phyloP scores from a whole-genome alignment of 257 asterid genomes.

The Rubia yunnanensis region DNA sequence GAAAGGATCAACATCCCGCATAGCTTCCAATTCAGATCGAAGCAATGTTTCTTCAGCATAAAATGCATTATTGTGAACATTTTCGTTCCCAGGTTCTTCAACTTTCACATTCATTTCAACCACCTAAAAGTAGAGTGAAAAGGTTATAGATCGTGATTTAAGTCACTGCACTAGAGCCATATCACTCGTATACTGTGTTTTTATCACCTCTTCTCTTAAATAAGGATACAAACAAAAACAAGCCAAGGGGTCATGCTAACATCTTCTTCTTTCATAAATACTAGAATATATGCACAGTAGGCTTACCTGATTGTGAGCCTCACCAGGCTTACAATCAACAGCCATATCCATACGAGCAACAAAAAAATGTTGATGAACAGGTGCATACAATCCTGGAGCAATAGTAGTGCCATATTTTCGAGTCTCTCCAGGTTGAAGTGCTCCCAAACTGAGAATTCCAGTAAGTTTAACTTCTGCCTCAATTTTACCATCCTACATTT shows the following conservation, averaged over 20 bases:
- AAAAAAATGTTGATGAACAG: constrained; percentile 95
- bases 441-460: constrained; percentile 46
- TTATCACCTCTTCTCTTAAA: neutral
- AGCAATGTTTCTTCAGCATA: constrained; percentile 32
- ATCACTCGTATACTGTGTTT: neutral
- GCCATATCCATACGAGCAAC: constrained; percentile 99
- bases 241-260: too few relatives aligned
- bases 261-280: neutral
- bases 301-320: constrained; percentile 80
- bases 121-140: constrained; percentile 15
- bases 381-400: constrained; percentile 95
- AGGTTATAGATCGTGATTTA: neutral
- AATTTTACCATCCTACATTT: constrained; percentile 86
- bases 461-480: constrained; percentile 98
- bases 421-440: constrained; percentile 32
- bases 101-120: constrained; percentile 30
- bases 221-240: neutral
- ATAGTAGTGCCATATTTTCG: constrained; percentile 53
- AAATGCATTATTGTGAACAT: constrained; percentile 33
- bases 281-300: neutral
- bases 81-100: constrained; percentile 28
- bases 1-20: constrained; percentile 31
- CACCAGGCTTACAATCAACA: constrained; percentile 94
- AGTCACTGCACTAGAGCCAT: neutral
- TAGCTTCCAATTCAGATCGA: constrained; percentile 31